Evolutionary conservation across 208 protist species (phyloP), one percentile per base, ranked within the genome.

Genomic region (Phytomonas sp.): DNA sequence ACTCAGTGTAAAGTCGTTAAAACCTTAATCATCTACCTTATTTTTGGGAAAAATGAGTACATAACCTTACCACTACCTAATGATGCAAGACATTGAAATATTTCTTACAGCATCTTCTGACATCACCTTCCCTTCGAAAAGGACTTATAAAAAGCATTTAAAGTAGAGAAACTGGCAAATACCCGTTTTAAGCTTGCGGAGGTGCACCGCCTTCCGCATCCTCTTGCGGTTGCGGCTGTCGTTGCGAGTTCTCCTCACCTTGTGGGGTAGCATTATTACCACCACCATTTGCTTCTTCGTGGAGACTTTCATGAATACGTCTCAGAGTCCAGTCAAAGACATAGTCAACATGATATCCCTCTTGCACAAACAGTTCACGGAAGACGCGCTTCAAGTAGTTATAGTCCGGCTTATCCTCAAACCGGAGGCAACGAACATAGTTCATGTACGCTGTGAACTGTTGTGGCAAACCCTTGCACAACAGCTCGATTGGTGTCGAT

Each of bases 401-500:
- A 85, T 99, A 99, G 81, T 99, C 98, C 28, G 99, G 99, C 70
- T 98, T 98, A 75, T 99, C 98, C 70, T 99, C 98, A 79, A 99
- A 99, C 36, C 93, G 85, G 17, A 99, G 80, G 53, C 79, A 83
- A 53, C 98, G 91, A 26, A 85, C 87, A 85, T 99, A 99, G 78
- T 98, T 98, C 40, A 99, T 80, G 83, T 98, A 99, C 6, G 90
- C 92, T 26, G 88, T 82, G 86, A 99, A 99, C 87, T 99, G 98
- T 29, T 72, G 62, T 11, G 90, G 90, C 62, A 90, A 91, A 32
- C 91, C 92, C 63, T 97, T 86, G 92, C 98, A 99, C 11, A 99
- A 89, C 23, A 74, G 72, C 71, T 99, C 98, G 43, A 99, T 78
- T 23, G 96, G 86, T 9, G 95, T 99, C 29, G 80, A 82, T 79